These are phyloP conservation scores for Ramaria rubella DNA, from an alignment of 768 basidiomycete species.

Conservation along the genomic window DNA sequence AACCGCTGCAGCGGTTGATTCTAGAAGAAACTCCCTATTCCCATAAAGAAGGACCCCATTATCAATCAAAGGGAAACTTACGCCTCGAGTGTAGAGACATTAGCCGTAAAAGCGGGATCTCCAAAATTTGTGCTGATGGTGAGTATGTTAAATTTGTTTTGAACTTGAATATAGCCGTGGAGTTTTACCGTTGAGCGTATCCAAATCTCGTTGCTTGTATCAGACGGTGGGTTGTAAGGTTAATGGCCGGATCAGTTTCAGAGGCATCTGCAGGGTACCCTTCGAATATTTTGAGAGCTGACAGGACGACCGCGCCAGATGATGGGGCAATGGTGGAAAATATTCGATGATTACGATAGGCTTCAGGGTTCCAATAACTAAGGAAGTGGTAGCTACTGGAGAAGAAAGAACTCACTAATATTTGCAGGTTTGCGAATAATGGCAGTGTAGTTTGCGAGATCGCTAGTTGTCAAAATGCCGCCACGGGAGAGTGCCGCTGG, in stretches of 20 bases:
- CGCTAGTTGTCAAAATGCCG: conserved; percentile 1
- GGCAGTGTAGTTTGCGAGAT: conserved; percentile 8
- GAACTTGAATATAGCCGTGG: not conserved
- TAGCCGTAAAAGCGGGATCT: conserved; percentile 34
- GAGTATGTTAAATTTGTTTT: too few species aligned
- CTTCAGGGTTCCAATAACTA: not conserved
- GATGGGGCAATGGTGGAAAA: conserved; percentile 35
- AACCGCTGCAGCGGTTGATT: conserved; percentile 19
- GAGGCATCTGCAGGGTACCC: conserved; percentile 22
- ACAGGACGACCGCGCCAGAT: conserved; percentile 29
- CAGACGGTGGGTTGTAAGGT: conserved; percentile 29
- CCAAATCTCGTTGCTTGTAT: conserved; percentile 31
- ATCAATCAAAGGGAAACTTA: conserved; percentile 12
- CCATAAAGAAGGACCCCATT: too few species aligned
- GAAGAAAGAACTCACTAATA: conserved; percentile 15
- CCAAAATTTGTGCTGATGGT: conserved; percentile 26
- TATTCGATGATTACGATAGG: conserved; percentile 22
- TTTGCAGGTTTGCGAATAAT: conserved; percentile 20
- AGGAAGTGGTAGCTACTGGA: not conserved
- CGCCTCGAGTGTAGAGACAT: conserved; percentile 30
- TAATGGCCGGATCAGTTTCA: conserved; percentile 22
- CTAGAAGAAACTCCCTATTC: conserved; percentile 18
- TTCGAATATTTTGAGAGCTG: conserved; percentile 31
- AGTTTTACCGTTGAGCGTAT: conserved; percentile 21
- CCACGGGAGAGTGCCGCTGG: not conserved